These are phyloP conservation scores for Psophocarpus tetragonolobus DNA, from an alignment of 306 rosid species.

Conservation along the genomic window DNA sequence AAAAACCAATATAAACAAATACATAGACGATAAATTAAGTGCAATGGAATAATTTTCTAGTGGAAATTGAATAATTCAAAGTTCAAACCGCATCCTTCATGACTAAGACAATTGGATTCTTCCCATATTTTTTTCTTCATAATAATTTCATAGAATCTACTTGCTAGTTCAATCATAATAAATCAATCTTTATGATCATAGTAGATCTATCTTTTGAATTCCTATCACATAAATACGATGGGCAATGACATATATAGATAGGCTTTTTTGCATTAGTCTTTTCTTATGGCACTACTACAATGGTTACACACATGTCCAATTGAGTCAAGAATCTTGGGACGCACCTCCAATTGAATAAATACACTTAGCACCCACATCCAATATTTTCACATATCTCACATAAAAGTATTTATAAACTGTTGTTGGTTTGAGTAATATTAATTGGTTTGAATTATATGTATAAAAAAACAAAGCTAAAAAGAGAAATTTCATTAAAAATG, in stretches of 20 bases:
- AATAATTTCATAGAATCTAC: constrained; percentile 1
- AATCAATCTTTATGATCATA: background rate
- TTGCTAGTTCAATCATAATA: background rate
- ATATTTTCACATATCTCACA: background rate
- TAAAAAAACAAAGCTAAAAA: too few relatives aligned
- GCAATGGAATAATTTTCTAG: background rate
- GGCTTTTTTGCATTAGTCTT: background rate
- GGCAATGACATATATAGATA: background rate
- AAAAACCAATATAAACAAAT: too few relatives aligned
- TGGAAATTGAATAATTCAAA: background rate
- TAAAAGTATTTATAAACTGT: too few relatives aligned
- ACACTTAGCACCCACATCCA: background rate
- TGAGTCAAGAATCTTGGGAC: background rate
- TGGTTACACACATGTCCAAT: background rate
- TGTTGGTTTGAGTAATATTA: too few relatives aligned
- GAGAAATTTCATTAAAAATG: too few relatives aligned
- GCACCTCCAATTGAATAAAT: background rate
- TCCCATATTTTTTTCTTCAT: background rate
- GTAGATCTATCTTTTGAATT: background rate
- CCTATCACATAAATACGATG: background rate
- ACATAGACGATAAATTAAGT: background rate
- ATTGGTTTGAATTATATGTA: too few relatives aligned
- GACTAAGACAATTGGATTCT: background rate
- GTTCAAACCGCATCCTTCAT: background rate
- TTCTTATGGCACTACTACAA: background rate